Base-by-base conservation (phyloP, 1,139 yeast species). In the Saccharomyces pastorianus region DNA sequence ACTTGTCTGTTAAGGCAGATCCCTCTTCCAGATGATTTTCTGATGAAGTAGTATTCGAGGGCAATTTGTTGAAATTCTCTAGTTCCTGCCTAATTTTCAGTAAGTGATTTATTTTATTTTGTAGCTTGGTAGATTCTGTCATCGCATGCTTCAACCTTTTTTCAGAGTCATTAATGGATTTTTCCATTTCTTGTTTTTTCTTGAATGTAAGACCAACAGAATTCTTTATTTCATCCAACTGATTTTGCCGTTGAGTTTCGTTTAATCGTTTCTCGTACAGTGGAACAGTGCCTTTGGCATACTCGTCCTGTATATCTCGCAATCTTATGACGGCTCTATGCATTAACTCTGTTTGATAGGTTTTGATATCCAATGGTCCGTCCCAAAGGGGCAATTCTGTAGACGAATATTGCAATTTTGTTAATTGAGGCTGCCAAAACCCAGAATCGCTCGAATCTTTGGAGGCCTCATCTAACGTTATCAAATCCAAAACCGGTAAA, bases 221-320 rank as follows among this genome's bases (percentile, higher is more conserved):
- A 2, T 70, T 75, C 61, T 82, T 79, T 46, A 67, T 58, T 1
- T 64, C 66, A 64, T 85, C 93, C 46, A 79, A 70, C 13, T 69
- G 63, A 5, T 71, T 60, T 60, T 84, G 88, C 51, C 82, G 70
- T 29, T 70, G 63, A 0, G 85, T 77, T 58, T 83, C 85, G 28
- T 67, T 65, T 2, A 64, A 52, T 57, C 82, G 73, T 6, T 74
- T 65, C 1, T 63, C 60, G 0, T 70, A 67, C 2, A 82, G 56
- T 3, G 64, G 57, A 3, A 59, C 56, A 4, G 65, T 61, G 11
- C 70, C 68, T 2, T 64, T 58, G 0, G 60, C 58, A n/a, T 67
- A 63, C 26, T 72, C 68, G 0, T 63, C 56, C 48, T 73, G 70
- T 25, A 81, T 61, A 44, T 72, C 68, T 23, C 64, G 62, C 1